Evolutionary conservation across 2,329 filamentous ascomycete genomes (phyloP).

Genomic region (Apiospora saccharicola): DNA sequence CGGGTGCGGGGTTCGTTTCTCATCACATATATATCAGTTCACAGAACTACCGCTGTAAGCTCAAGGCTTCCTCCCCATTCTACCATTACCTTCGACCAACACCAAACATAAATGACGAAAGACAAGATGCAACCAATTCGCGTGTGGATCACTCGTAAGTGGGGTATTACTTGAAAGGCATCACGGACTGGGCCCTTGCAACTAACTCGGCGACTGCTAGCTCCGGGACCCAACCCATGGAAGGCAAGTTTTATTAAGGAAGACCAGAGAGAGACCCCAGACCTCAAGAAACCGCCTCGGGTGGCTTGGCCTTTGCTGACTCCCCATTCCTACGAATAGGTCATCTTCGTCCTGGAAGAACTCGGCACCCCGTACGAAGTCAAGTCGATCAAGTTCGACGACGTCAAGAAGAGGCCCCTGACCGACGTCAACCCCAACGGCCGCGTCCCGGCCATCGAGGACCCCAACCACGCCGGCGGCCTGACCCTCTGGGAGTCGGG

Average conservation of each 20-base stretch:
- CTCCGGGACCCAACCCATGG: background rate
- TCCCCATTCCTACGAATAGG: background rate
- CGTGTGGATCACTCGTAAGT: background rate
- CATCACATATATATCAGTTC: too few relatives aligned
- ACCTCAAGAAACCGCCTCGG: background rate
- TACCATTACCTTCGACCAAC: too few relatives aligned
- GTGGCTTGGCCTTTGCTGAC: background rate
- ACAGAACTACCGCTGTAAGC: too few relatives aligned
- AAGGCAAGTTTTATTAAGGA: background rate
- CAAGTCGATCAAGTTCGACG: background rate
- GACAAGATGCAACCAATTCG: too few relatives aligned
- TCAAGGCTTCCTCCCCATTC: too few relatives aligned
- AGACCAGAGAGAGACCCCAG: background rate
- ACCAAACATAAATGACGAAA: too few relatives aligned
- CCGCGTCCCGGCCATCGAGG: conserved; percentile 25
- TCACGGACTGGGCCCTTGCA: background rate
- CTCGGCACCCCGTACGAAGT: background rate
- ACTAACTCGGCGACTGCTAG: background rate
- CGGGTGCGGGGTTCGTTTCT: too few relatives aligned
- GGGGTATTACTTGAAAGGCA: background rate
- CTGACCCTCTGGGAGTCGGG: conserved; percentile 29
- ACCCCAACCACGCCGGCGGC: conserved; percentile 23
- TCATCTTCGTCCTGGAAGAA: background rate
- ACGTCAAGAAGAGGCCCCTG: conserved; percentile 42
- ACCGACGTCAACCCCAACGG: conserved; percentile 34